phyloP scores from a whole-genome alignment of 495 filamentous ascomycete species.

The Aspergillus biplanus region DNA sequence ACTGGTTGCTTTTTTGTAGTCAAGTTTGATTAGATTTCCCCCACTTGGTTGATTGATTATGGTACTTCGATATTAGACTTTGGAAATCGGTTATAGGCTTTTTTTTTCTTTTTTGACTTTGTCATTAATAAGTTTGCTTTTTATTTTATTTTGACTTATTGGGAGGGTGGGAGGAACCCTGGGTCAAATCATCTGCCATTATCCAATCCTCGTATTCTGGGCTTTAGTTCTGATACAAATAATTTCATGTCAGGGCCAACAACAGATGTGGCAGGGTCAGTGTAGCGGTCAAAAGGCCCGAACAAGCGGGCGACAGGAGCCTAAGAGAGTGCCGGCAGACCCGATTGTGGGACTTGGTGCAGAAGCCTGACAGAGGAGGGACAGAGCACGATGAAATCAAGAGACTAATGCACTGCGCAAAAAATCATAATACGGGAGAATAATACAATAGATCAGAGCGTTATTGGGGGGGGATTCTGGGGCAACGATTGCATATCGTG shows the following conservation, averaged over 20 bases:
- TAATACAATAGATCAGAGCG: neutral
- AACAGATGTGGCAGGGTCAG: slow-evolving; percentile 6
- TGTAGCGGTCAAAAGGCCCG: slow-evolving; percentile 16
- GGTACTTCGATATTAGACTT: too few species aligned
- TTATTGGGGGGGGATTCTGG: neutral
- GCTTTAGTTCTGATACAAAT: slow-evolving; percentile 16
- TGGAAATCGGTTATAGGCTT: neutral
- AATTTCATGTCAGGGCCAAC: slow-evolving; percentile 13
- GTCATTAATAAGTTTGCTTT: neutral
- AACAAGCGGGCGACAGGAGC: slow-evolving; percentile 13
- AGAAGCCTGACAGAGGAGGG: too few species aligned
- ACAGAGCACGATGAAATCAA: too few species aligned
- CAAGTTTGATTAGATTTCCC: neutral
- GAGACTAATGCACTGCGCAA: too few species aligned
- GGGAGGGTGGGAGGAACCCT: neutral
- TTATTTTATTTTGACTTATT: too few species aligned
- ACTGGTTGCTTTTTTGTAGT: too few species aligned
- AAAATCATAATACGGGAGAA: neutral
- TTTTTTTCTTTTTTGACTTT: neutral
- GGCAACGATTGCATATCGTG: neutral
- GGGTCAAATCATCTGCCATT: slow-evolving; percentile 10
- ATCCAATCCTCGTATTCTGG: slow-evolving; percentile 6
- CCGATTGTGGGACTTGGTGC: slow-evolving; percentile 1
- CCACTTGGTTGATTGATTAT: too few species aligned
- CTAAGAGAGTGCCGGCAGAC: slow-evolving; percentile 18